Percentiles rank a stretch among this genome's conserved stretches.
Evolutionary conservation across 495 filamentous ascomycete genomes (phyloP).

Genomic region (Penicillium riverlandense): DNA sequence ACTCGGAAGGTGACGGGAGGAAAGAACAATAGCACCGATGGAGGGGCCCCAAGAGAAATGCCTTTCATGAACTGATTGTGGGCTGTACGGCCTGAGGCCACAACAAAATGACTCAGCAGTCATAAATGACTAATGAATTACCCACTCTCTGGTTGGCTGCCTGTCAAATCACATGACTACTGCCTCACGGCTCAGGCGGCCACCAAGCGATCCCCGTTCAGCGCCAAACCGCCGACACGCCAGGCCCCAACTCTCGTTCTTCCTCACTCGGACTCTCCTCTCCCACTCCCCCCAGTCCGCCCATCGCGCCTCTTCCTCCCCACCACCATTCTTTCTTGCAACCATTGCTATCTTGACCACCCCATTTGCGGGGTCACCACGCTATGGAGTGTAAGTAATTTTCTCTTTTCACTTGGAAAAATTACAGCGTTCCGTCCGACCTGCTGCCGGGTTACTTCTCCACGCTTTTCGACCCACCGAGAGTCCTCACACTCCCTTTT

Average conservation of each 20-base stretch:
- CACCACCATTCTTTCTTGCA: conserved; percentile 22
- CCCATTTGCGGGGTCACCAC: conserved; percentile 43
- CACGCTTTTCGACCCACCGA: conserved; percentile 41
- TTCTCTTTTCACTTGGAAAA: conserved; percentile 18
- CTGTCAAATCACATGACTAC: conserved; percentile 14
- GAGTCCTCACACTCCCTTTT: conserved; percentile 16
- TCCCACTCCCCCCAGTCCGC: conserved; percentile 2
- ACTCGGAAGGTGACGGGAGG: conserved; percentile 8
- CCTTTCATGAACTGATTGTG: conserved; percentile 18
- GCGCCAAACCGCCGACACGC: conserved; percentile 16
- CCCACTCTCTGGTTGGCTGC: conserved; percentile 12
- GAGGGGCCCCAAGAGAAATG: conserved; percentile 16
- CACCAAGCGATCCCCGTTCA: conserved; percentile 19
- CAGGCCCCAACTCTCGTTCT: conserved; percentile 18
- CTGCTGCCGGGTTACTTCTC: conserved; percentile 37
- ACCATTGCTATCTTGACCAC: conserved; percentile 17
- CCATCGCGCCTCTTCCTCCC: conserved; percentile 12
- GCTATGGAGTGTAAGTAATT: conserved; percentile 45
- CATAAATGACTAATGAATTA: not conserved
- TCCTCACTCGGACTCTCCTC: conserved; percentile 15
- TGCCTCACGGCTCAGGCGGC: conserved; percentile 27
- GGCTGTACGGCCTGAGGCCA: conserved; percentile 24
- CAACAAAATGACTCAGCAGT: not conserved
- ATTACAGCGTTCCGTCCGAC: conserved; percentile 20
- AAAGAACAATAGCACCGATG: conserved; percentile 13